These are phyloP conservation scores for Sutorius eximius DNA, from an alignment of 1,284 basidiomycete genomes.

Conservation along the genomic window DNA sequence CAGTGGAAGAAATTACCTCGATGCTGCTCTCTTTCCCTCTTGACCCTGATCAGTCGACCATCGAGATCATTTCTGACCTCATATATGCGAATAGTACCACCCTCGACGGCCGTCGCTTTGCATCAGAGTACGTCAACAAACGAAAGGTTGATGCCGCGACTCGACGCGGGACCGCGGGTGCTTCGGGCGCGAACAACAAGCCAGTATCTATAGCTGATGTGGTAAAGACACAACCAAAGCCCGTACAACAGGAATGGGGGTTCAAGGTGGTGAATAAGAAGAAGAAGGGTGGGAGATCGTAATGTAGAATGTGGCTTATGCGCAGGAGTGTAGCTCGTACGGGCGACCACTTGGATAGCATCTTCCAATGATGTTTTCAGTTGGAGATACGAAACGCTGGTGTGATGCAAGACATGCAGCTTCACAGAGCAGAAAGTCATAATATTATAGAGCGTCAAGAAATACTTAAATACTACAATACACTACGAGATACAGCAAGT, in stretches of 20 bases:
- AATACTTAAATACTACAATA: slow-evolving; percentile 23
- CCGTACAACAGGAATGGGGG: slow-evolving; percentile 72
- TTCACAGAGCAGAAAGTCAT: background rate
- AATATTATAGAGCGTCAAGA: background rate
- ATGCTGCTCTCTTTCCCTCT: slow-evolving; percentile 91
- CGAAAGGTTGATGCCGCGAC: slow-evolving; percentile 76
- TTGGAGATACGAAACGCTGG: background rate
- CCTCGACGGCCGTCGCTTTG: slow-evolving; percentile 92
- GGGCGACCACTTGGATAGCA: slow-evolving; percentile 29
- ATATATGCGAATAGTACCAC: slow-evolving; percentile 95
- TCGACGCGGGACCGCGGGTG: slow-evolving; percentile 43
- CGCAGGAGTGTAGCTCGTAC: slow-evolving; percentile 15
- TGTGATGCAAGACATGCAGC: background rate
- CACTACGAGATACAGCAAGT: slow-evolving; percentile 22
- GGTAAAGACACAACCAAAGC: slow-evolving; percentile 85
- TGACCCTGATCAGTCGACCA: slow-evolving; percentile 77
- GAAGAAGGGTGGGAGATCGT: slow-evolving; percentile 72
- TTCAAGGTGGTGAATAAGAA: slow-evolving; percentile 95
- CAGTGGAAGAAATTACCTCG: slow-evolving; percentile 90
- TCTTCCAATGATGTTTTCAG: slow-evolving; percentile 7
- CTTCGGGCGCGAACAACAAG: slow-evolving; percentile 47
- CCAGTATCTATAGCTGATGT: slow-evolving; percentile 80
- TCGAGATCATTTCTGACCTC: slow-evolving; percentile 88
- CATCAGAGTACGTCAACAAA: slow-evolving; percentile 84
- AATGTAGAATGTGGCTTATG: background rate